Percentiles rank a stretch among this genome's conserved stretches.
Evolutionary conservation across 768 basidiomycete species (phyloP).

Genomic region (Crassisporium funariophilum): DNA sequence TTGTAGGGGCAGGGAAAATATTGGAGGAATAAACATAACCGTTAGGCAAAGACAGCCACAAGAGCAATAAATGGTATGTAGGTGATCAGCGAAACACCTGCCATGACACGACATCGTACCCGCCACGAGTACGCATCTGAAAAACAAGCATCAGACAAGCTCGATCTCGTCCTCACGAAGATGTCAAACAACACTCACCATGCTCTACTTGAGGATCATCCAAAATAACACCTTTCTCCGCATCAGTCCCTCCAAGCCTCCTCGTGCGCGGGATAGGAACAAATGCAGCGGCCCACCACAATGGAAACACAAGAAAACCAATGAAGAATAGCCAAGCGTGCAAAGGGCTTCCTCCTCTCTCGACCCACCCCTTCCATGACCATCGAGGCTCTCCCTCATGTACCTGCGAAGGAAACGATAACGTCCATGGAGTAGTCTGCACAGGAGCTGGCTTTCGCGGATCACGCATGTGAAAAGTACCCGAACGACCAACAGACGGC

Average conservation of each 20-base stretch:
- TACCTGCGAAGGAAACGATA: conserved; percentile 43
- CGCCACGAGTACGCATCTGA: conserved; percentile 78
- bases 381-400: conserved; percentile 33
- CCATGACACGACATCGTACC: conserved; percentile 73
- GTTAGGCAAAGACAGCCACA: conserved; percentile 62
- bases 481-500: conserved; percentile 62
- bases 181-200: conserved; percentile 47
- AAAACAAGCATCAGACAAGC: neutral
- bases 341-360: conserved; percentile 57
- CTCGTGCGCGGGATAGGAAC: conserved; percentile 62
- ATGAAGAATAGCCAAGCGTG: conserved; percentile 82
- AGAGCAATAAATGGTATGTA: conserved; percentile 81
- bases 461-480: conserved; percentile 79
- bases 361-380: conserved; percentile 39
- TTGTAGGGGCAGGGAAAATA: too few species aligned
- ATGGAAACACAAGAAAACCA: conserved; percentile 65
- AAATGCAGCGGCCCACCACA: conserved; percentile 63
- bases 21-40: too few species aligned
- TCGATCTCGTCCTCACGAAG: neutral
- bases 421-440: conserved; percentile 62
- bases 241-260: conserved; percentile 53
- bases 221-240: conserved; percentile 70
- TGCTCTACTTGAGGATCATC: conserved; percentile 82
- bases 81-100: conserved; percentile 64
- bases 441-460: conserved; percentile 65